These are phyloP conservation scores for Brassica rapa DNA, from an alignment of 345 rosid genomes.

Conservation along the genomic window DNA sequence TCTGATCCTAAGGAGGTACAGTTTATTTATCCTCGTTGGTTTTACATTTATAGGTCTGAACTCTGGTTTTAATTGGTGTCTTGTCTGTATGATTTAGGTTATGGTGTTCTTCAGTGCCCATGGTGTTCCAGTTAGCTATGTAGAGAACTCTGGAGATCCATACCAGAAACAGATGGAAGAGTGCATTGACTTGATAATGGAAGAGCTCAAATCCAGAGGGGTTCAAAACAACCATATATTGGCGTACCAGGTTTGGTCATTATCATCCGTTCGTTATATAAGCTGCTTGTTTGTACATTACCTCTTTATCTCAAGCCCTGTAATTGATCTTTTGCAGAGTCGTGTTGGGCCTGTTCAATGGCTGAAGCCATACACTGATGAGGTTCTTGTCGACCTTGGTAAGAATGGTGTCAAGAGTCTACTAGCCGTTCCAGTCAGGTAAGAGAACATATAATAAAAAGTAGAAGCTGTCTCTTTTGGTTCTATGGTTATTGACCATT, in stretches of 20 bases:
- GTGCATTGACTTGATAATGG: conserved; percentile 80
- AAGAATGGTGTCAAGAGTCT: conserved; percentile 91
- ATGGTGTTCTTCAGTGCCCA: conserved; percentile 96
- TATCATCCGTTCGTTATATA: background rate
- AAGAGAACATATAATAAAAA: background rate
- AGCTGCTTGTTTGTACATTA: background rate
- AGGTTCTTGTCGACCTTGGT: conserved; percentile 92
- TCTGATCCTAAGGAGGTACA: conserved; percentile 73
- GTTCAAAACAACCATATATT: conserved; percentile 65
- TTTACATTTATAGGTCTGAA: background rate
- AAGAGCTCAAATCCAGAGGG: conserved; percentile 79
- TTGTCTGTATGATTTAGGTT: conserved; percentile 49
- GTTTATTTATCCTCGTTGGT: conserved; percentile 10
- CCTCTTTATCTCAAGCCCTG: conserved; percentile 5
- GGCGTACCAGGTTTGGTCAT: conserved; percentile 80
- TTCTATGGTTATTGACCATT: background rate
- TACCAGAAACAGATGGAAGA: conserved; percentile 97
- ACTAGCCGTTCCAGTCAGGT: conserved; percentile 93
- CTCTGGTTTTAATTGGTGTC: background rate
- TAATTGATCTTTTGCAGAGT: conserved; percentile 52
- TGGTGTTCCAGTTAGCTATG: conserved; percentile 92
- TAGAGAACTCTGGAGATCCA: conserved; percentile 85
- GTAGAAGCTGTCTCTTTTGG: background rate
- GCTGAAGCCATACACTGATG: conserved; percentile 95
- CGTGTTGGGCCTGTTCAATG: conserved; percentile 98